Percentiles rank a stretch among this genome's conserved stretches.
Evolutionary conservation across 257 asterid species (phyloP).

Genomic region (Solanum piurae): DNA sequence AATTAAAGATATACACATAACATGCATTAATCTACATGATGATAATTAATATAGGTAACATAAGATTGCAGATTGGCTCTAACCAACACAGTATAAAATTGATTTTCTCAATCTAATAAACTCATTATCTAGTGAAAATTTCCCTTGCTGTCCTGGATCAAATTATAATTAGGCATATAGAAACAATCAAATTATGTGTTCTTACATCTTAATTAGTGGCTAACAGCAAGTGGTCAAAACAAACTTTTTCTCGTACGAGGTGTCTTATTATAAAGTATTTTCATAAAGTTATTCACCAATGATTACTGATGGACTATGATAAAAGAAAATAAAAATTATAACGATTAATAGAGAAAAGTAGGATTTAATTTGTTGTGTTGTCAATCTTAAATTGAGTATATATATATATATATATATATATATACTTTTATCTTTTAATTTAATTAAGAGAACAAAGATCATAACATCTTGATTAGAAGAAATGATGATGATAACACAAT

Average conservation of each 20-base stretch:
- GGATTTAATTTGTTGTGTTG: background rate
- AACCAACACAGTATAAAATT: background rate
- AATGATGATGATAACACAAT: background rate
- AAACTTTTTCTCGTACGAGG: background rate
- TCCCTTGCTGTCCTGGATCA: background rate
- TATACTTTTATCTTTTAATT: too few species aligned
- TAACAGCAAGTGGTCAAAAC: background rate
- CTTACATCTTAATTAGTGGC: background rate
- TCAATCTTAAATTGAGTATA: background rate
- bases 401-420: too few species aligned
- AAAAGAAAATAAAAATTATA: background rate
- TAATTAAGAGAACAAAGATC: background rate
- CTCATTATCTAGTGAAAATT: too few species aligned
- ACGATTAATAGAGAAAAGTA: background rate
- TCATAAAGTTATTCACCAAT: background rate
- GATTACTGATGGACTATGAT: background rate
- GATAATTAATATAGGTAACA: background rate
- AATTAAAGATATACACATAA: background rate
- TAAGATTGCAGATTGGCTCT: background rate
- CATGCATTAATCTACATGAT: background rate
- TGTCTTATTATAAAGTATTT: background rate
- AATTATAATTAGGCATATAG: background rate
- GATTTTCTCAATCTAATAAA: background rate
- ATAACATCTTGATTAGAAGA: too few species aligned
- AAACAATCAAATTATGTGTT: background rate